Conservation (phyloP, 83 land plant species). For the Diphasiastrum complanatum region DNA sequence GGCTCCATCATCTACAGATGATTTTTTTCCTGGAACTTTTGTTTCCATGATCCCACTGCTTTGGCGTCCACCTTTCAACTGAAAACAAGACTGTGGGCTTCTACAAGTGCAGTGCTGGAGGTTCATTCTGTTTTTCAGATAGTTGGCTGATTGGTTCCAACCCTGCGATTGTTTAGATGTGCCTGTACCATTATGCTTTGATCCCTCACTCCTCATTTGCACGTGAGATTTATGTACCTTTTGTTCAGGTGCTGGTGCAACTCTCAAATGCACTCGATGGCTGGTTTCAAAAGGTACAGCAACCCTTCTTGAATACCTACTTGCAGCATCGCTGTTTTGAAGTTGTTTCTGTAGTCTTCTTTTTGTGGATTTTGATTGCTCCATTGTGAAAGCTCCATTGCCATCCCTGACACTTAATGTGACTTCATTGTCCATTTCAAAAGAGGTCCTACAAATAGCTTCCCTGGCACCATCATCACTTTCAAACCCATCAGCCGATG, state of each 20-base stretch:
- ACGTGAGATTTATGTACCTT: too few relatives aligned
- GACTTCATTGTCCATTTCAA: conserved; percentile 32
- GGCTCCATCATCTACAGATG: too few relatives aligned
- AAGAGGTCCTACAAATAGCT: conserved; percentile 14
- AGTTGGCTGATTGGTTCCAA: neutral
- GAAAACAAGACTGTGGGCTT: neutral
- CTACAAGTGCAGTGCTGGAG: conserved; percentile 3
- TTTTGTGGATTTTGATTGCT: conserved; percentile 53
- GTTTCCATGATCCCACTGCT: too few relatives aligned
- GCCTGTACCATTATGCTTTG: neutral
- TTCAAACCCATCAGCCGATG: conserved; percentile 15
- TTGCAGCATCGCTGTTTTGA: conserved; percentile 24
- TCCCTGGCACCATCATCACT: conserved; percentile 20
- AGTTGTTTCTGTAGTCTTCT: conserved; percentile 38
- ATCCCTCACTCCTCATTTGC: neutral
- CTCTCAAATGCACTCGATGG: too few relatives aligned
- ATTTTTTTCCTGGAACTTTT: too few relatives aligned
- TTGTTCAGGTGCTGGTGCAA: too few relatives aligned
- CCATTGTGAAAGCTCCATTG: conserved; percentile 48
- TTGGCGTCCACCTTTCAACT: neutral
- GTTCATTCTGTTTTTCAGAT: neutral
- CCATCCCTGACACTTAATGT: conserved; percentile 36
- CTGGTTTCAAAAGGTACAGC: conserved; percentile 36
- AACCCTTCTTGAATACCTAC: conserved; percentile 43
- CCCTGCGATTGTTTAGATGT: neutral